Evolutionary conservation across 345 rosid species (phyloP), one percentile per base, ranked within the genome.

Genomic region (Luvunga scandens): DNA sequence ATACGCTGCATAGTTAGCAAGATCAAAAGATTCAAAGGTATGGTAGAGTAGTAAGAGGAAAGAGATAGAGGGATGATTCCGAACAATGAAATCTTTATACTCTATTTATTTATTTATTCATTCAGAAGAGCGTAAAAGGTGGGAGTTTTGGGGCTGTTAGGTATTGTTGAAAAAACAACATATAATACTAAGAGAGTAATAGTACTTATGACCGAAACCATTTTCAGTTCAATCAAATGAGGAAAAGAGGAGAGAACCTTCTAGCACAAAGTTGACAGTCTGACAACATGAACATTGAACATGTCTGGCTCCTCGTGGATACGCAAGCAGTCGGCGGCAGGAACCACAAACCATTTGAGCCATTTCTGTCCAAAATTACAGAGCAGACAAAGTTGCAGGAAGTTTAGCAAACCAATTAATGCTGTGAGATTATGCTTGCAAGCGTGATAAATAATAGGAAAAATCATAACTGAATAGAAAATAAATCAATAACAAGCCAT

Each of bases 291-390:
- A 88, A 78, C 98, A 95, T 70, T 86, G 82, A 22, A 88, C 95
- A 45, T 88, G 87, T 81, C 79, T 87, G 57, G 90, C 74, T 74
- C 98, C 99, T 81, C 73, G 83, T 57, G 87, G 91, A 88, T 95
- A 92, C 56, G 91, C 81, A 84, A 95, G 97, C 50, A 94, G 83
- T 34, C 81, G 85, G 66, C 90, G 93, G 80, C 99, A 95, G 71
- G 95, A 92, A 77, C 99, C 99, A 84, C 98, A 94, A 50, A 95
- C 98, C 97, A 95, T 83, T 82, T 93, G 98, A 81, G 83, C 92
- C 85, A 84, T 84, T 67, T 92, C 96, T 93, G 80, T 83, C 76
- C 2, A 71, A 39, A 68, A 75, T 48, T 61, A 39, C n/a, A 33
- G 12, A 69, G 7, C 16, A 48, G 2, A 24, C 65, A 74, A 56